Base-by-base conservation (phyloP, 495 filamentous ascomycete species). In the Glutinoglossum americanum region DNA sequence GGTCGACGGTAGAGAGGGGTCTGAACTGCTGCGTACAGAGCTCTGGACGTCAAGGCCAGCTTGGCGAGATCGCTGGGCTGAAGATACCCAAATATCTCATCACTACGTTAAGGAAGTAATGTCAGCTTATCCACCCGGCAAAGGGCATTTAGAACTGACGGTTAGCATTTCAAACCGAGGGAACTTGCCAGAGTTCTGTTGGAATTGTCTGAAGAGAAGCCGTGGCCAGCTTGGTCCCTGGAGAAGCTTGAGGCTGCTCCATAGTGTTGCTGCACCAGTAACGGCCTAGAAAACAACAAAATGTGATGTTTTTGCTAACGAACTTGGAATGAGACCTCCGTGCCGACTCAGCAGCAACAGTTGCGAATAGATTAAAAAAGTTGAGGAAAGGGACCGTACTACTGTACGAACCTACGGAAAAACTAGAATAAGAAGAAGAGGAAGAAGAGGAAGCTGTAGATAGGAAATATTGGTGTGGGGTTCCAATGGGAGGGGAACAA, bases 1-100 rank as follows among this genome's bases (percentile, higher is more conserved):
- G 65, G 62, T 62, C 65, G 66, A 9, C 64, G 63, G 41, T 70
- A 70, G 4, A 70, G 62, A 51, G 69, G 66, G 23, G 64, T 61
- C 58, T 70, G 69, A 27, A 70, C 59, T 23, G 64, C 64, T 54
- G 58, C 59, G 41, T 70, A 71, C 27, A 67, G 54, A 8, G 63
- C 59, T 57, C 64, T 70, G 15, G 58, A 62, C 28, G 66, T 62
- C n/a, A 60, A 59, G 39, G 66, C 64, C 9, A 70, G 64, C 15
- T 47, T 54, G 13, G 68, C 62, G 15, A 67, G 56, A 53, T 62
- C 62, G 19, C 54, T 27, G 25, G 63, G 64, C 26, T 60, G 56
- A 48, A 70, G 61, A 54, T 61, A 64, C 15, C 55, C 54, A 47
- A 67, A 70, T 23, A 70, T 65, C 47, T 70, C 59, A 27, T 64